A percentile compares a stretch with the other conserved stretches of the same genome.
These are phyloP conservation scores for Cytospora piceae DNA, from an alignment of 2,329 filamentous ascomycete species.

Conservation along the genomic window DNA sequence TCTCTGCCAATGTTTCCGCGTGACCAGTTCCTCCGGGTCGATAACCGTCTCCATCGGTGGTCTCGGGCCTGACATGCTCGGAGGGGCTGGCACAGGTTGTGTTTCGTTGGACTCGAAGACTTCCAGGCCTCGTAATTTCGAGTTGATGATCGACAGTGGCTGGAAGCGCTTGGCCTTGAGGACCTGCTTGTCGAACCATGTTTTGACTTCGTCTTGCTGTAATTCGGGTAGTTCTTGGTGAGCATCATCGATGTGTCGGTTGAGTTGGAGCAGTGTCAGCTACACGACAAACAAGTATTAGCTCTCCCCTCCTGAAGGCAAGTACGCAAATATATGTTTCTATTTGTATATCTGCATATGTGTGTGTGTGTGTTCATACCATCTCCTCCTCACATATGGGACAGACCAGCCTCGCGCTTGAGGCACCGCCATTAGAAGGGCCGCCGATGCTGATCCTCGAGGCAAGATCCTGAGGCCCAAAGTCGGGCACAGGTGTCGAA, in stretches of 20 bases:
- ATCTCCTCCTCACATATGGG: slow-evolving; percentile 99
- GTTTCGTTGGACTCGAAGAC: slow-evolving; percentile 92
- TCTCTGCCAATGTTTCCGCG: slow-evolving; percentile 85
- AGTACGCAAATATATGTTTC: background rate
- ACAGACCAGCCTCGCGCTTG: slow-evolving; percentile 76
- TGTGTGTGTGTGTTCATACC: slow-evolving; percentile 53
- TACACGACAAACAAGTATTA: slow-evolving; percentile 43
- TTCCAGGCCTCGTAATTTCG: slow-evolving; percentile 89
- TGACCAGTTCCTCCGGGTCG: slow-evolving; percentile 91
- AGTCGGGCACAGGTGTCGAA: slow-evolving; percentile 68
- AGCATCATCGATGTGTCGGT: slow-evolving; percentile 81
- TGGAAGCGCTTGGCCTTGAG: slow-evolving; percentile 92
- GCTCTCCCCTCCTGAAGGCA: background rate
- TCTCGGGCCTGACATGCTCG: slow-evolving; percentile 44
- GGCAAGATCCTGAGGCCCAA: slow-evolving; percentile 72
- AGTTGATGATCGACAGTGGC: slow-evolving; percentile 86
- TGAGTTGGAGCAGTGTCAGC: slow-evolving; percentile 91
- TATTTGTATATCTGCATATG: background rate
- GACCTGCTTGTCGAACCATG: slow-evolving; percentile 95
- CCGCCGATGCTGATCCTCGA: slow-evolving; percentile 75
- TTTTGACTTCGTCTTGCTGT: slow-evolving; percentile 92
- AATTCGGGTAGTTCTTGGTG: slow-evolving; percentile 88
- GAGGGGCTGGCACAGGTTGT: slow-evolving; percentile 42
- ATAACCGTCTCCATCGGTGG: slow-evolving; percentile 48
- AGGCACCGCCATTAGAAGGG: slow-evolving; percentile 57